Evolutionary conservation across 345 rosid species (phyloP), one percentile per base, ranked within the genome.

Genomic region (Pelargonium nanum): DNA sequence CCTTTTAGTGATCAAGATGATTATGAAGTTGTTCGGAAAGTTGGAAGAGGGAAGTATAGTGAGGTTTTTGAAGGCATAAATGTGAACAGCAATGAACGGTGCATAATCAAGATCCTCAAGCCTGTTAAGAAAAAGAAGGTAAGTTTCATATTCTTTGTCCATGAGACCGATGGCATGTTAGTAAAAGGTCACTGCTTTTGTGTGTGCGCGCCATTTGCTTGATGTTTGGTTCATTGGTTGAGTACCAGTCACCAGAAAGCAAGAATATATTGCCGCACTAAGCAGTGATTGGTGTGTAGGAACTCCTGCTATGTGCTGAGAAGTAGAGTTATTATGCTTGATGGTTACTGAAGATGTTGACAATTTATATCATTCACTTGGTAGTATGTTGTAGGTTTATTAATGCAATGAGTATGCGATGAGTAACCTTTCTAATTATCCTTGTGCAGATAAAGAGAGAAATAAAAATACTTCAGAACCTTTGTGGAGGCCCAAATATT

Each of bases 121-220:
- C 95, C 95, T 69, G 95, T 87, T 56, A 85, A 87, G 89, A 87
- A 85, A 65, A 87, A 87, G 81, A 87, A 87, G 88, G 95, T 81
- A 63, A 70, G 26, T 72, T 2, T 69, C 45, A 8, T 62, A 0
- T 55, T 51, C 62, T 51, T 64, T 9, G 22, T 34, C 22, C 24
- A 16, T 28, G 25, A 52, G 53, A 45, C 48, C 48, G 2, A 40
- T 40, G 48, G 16, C 0, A 10, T 40, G 15, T 40, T 40, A 40
- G 16, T 2, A 40, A 40, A 40, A 12, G 2, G n/a, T n/a, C n/a
- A 44, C 2, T 48, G 17, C 15, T 17, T 16, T 20, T 55, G 61
- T 28, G 13, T 40, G 60, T 28, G 21, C 26, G 65, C 40, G n/a
- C n/a, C n/a, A n/a, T 20, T 54, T 40, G 25, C 8, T 20, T 52